Evolutionary conservation across 495 filamentous ascomycete species (phyloP).

Genomic region (Polyplosphaeria fusca): DNA sequence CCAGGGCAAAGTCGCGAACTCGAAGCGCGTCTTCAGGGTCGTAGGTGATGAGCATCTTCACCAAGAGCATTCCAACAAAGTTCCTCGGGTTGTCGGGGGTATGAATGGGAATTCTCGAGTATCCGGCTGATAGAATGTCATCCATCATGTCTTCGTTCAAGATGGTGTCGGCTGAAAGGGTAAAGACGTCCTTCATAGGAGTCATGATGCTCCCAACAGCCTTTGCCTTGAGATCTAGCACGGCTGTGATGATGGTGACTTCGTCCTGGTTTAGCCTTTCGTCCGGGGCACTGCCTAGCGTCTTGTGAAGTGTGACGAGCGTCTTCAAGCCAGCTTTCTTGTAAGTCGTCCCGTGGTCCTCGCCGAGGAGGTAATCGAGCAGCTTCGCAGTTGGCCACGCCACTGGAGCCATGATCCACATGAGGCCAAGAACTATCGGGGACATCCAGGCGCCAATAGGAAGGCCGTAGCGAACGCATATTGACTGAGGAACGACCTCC

Average conservation of each 20-base stretch:
- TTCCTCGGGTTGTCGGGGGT: constrained; percentile 77
- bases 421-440: constrained; percentile 79
- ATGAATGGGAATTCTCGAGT: constrained; percentile 92
- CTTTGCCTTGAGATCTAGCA: constrained; percentile 94
- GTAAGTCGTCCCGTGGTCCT: constrained; percentile 92
- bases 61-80: constrained; percentile 94
- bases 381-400: constrained; percentile 90
- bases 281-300: constrained; percentile 71
- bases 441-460: constrained; percentile 96
- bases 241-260: constrained; percentile 96
- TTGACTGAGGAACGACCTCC: constrained; percentile 90
- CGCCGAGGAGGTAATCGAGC: constrained; percentile 80
- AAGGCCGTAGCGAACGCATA: constrained; percentile 94
- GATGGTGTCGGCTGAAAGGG: constrained; percentile 86
- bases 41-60: constrained; percentile 98
- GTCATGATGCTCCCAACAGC: constrained; percentile 95
- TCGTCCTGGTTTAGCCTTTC: constrained; percentile 95
- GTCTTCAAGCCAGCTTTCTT: constrained; percentile 92
- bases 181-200: constrained; percentile 94
- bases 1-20: constrained; percentile 85
- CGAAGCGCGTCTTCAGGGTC: constrained; percentile 86
- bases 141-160: constrained; percentile 92
- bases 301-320: constrained; percentile 89
- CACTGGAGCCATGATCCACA: constrained; percentile 85
- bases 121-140: constrained; percentile 83